A percentile compares a stretch with the other conserved stretches of the same genome.
Conservation (phyloP, 2,329 filamentous ascomycete genomes). For the Aureobasidium uvarum region DNA sequence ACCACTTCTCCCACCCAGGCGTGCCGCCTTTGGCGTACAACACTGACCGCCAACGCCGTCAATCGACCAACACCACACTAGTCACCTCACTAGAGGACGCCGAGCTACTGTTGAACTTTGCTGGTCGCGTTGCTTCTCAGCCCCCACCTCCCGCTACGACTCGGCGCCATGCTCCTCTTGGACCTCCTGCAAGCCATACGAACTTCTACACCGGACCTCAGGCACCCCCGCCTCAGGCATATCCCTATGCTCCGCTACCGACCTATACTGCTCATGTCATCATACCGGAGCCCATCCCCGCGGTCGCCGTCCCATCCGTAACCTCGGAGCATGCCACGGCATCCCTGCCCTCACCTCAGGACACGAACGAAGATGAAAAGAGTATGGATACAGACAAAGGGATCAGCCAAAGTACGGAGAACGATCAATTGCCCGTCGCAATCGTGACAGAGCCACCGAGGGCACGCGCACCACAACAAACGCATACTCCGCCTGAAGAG, state of each 20-base stretch:
- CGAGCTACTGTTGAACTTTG: conserved; percentile 48
- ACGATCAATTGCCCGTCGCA: neutral
- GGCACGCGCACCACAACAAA: conserved; percentile 25
- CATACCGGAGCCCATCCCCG: neutral
- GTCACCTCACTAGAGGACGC: conserved; percentile 46
- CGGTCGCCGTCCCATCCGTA: neutral
- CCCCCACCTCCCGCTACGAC: conserved; percentile 17
- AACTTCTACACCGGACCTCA: neutral
- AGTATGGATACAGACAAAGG: conserved; percentile 14
- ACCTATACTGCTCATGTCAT: neutral
- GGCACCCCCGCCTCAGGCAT: conserved; percentile 16
- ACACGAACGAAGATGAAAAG: conserved; percentile 25
- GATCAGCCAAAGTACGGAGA: neutral
- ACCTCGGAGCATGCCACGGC: conserved; percentile 12
- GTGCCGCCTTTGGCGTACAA: conserved; percentile 11
- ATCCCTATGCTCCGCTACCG: neutral
- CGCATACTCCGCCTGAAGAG: conserved; percentile 30
- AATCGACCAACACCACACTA: conserved; percentile 28
- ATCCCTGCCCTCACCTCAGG: conserved; percentile 24
- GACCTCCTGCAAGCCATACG: neutral
- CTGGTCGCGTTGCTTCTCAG: conserved; percentile 29
- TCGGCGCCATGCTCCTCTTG: conserved; percentile 26
- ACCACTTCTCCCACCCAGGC: conserved; percentile 39
- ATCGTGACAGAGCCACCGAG: neutral
- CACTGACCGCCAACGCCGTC: conserved; percentile 33